Percentiles rank a stretch among this genome's conserved stretches.
These are phyloP conservation scores for Elsinoe ampelina DNA, from an alignment of 2,329 filamentous ascomycete species.

Conservation along the genomic window DNA sequence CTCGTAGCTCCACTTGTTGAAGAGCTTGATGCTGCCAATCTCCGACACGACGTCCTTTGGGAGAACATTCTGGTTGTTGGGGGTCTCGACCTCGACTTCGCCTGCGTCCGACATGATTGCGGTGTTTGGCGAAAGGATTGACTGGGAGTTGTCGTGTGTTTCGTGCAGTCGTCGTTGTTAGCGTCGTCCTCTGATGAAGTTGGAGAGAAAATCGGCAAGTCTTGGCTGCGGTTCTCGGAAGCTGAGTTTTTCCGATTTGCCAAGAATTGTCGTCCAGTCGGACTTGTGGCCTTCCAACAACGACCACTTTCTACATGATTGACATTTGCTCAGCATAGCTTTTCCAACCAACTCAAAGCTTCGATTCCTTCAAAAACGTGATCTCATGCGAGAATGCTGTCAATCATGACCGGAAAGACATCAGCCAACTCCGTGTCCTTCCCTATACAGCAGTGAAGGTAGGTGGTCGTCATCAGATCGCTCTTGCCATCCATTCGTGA, in stretches of 20 bases:
- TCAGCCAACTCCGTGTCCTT: too few relatives aligned
- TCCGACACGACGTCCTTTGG: slow-evolving; percentile 87
- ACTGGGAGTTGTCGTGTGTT: slow-evolving; percentile 10
- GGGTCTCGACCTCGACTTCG: slow-evolving; percentile 93
- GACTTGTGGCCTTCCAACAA: too few relatives aligned
- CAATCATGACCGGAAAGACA: too few relatives aligned
- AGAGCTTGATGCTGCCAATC: slow-evolving; percentile 88
- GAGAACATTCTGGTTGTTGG: slow-evolving; percentile 66
- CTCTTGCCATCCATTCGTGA: too few relatives aligned
- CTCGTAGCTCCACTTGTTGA: slow-evolving; percentile 98
- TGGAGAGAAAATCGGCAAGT: slow-evolving; percentile 9
- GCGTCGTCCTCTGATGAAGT: slow-evolving; percentile 11
- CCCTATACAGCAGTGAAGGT: too few relatives aligned
- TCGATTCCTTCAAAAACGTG: too few relatives aligned
- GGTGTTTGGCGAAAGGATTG: slow-evolving; percentile 12
- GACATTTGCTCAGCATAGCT: too few relatives aligned
- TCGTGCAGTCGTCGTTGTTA: slow-evolving; percentile 11
- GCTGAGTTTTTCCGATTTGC: slow-evolving; percentile 8
- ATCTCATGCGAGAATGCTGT: too few relatives aligned
- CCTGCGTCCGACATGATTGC: slow-evolving; percentile 77
- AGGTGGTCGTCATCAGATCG: too few relatives aligned
- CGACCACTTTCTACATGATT: too few relatives aligned
- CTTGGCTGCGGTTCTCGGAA: slow-evolving; percentile 9
- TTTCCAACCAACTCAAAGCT: too few relatives aligned
- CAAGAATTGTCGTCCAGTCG: not conserved